Conservation (phyloP, 2,329 filamentous ascomycete genomes). For the Fusarium hostae region DNA sequence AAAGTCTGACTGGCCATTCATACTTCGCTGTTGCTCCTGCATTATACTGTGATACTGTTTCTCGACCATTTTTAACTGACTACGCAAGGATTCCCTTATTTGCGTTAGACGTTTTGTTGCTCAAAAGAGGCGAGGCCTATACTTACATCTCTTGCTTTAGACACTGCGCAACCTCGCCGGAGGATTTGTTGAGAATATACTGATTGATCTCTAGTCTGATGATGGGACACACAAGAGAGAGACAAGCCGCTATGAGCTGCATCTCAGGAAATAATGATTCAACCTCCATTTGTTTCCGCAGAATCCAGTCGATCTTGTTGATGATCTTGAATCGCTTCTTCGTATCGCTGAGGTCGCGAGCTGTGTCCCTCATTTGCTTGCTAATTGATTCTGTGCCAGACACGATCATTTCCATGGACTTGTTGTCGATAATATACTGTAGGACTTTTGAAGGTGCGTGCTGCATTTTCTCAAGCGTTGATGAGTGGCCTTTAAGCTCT, state of each 20-base stretch:
- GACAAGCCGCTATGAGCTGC: neutral
- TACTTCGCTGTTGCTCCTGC: neutral
- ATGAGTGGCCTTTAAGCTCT: neutral
- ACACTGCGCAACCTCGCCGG: neutral
- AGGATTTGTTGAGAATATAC: neutral
- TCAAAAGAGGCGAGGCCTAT: neutral
- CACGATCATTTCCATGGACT: neutral
- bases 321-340: too few relatives aligned
- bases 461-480: neutral
- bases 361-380: neutral
- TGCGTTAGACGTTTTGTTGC: neutral
- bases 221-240: neutral
- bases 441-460: neutral
- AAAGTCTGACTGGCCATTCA: neutral
- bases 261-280: constrained; percentile 1
- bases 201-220: neutral
- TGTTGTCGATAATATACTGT: neutral
- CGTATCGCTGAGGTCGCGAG: neutral
- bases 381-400: neutral
- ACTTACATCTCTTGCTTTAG: neutral
- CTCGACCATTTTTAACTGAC: neutral
- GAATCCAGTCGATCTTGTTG: too few relatives aligned
- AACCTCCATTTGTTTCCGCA: neutral
- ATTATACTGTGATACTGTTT: neutral
- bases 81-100: neutral